Percentiles rank a stretch among this genome's conserved stretches.
These are phyloP conservation scores for Cyberlindnera suaveolens DNA, from an alignment of 805 yeast genomes.

Conservation along the genomic window DNA sequence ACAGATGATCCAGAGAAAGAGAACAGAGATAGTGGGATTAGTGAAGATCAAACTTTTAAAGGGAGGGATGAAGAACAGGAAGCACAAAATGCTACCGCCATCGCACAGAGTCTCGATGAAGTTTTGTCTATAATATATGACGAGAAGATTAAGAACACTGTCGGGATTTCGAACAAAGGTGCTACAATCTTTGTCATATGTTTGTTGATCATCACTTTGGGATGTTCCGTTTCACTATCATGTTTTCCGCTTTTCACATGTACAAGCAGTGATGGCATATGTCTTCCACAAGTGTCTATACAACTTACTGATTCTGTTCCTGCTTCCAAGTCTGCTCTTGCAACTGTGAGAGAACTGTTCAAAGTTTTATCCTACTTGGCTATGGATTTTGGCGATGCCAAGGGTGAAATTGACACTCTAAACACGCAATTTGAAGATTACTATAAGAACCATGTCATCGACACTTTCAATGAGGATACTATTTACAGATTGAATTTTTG, in stretches of 20 bases:
- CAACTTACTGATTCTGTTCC: slow-evolving; percentile 32
- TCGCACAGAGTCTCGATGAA: slow-evolving; percentile 8
- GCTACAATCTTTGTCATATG: not conserved
- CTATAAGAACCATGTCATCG: slow-evolving; percentile 30
- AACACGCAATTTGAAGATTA: slow-evolving; percentile 21
- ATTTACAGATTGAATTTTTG: slow-evolving; percentile 37
- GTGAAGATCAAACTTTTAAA: not conserved
- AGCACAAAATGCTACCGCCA: not conserved
- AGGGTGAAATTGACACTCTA: slow-evolving; percentile 14
- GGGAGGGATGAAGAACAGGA: not conserved
- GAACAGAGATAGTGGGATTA: not conserved
- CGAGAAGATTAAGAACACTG: not conserved
- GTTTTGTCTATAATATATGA: slow-evolving; percentile 9
- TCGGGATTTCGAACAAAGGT: not conserved
- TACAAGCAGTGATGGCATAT: slow-evolving; percentile 20
- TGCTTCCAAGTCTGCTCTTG: slow-evolving; percentile 27
- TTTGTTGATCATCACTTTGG: not conserved
- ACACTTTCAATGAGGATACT: slow-evolving; percentile 38
- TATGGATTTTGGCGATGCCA: slow-evolving; percentile 33
- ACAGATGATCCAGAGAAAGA: not conserved
- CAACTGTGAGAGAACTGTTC: slow-evolving; percentile 36
- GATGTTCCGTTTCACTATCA: slow-evolving; percentile 2
- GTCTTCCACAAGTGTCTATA: slow-evolving; percentile 39
- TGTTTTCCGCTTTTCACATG: slow-evolving; percentile 28
- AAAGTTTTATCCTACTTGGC: slow-evolving; percentile 40